Percentiles rank a stretch among this genome's conserved stretches.
Conservation (phyloP, 148 eudicot species). For the Linanthus parryae region DNA sequence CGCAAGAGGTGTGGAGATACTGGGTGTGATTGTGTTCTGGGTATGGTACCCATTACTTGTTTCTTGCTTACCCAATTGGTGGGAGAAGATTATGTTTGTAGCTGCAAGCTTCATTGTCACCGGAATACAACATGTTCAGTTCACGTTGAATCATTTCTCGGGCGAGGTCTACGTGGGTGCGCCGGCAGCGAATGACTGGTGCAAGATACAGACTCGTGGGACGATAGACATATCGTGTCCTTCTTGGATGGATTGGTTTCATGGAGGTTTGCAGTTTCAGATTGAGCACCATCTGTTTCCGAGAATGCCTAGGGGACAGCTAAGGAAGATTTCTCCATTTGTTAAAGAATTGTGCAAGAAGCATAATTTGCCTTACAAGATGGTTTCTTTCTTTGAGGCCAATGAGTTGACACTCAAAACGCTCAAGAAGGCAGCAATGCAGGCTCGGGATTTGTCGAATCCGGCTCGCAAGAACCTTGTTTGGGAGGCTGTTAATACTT, state of each 20-base stretch:
- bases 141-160: slow-evolving; percentile 49
- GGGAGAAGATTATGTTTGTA: slow-evolving; percentile 35
- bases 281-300: slow-evolving; percentile 70
- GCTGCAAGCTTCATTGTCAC: slow-evolving; percentile 40
- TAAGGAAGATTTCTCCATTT: slow-evolving; percentile 48
- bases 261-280: slow-evolving; percentile 63
- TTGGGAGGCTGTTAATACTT: slow-evolving; percentile 68
- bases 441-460: slow-evolving; percentile 45
- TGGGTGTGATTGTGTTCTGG: slow-evolving; percentile 53
- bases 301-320: slow-evolving; percentile 46
- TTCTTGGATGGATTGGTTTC: slow-evolving; percentile 53
- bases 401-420: slow-evolving; percentile 34
- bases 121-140: slow-evolving; percentile 52
- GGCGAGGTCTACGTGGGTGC: slow-evolving; percentile 55
- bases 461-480: too few species aligned
- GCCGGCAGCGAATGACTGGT: slow-evolving; percentile 56
- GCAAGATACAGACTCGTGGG: slow-evolving; percentile 52
- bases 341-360: slow-evolving; percentile 57
- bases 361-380: slow-evolving; percentile 56
- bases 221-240: slow-evolving; percentile 43
- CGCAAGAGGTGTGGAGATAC: slow-evolving; percentile 33
- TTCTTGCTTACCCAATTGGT: slow-evolving; percentile 37
- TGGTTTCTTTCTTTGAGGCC: slow-evolving; percentile 51
- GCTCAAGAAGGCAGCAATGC: slow-evolving; percentile 42
- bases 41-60: slow-evolving; percentile 45